Evolutionary conservation across 768 basidiomycete species (phyloP).

Genomic region (Pleurotus platypus): DNA sequence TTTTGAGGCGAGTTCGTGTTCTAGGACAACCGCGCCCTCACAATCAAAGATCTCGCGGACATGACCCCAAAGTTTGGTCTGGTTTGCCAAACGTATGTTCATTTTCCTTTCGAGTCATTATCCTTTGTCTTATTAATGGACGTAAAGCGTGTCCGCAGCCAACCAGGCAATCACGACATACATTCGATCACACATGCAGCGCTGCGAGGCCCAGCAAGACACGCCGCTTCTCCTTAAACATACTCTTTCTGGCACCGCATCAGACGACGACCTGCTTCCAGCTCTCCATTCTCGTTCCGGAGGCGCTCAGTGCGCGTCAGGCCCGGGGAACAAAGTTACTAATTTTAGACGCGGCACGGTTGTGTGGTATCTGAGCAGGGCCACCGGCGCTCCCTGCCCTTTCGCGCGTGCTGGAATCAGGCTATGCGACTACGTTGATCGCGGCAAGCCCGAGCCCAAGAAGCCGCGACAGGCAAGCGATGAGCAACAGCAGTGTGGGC

Average conservation of each 20-base stretch:
- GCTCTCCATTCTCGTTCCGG: slow-evolving; percentile 69
- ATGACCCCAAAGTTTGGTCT: slow-evolving; percentile 62
- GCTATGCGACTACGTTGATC: slow-evolving; percentile 62
- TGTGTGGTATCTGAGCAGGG: slow-evolving; percentile 78
- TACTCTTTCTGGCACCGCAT: slow-evolving; percentile 63
- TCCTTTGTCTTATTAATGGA: slow-evolving; percentile 14
- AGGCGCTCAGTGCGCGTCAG: slow-evolving; percentile 50
- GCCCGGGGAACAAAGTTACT: slow-evolving; percentile 46
- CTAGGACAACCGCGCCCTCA: slow-evolving; percentile 81
- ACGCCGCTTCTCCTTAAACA: slow-evolving; percentile 73
- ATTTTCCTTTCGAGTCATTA: slow-evolving; percentile 14
- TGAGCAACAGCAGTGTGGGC: slow-evolving; percentile 27
- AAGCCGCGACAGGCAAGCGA: slow-evolving; percentile 22
- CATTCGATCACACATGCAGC: slow-evolving; percentile 67
- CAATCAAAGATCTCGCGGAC: slow-evolving; percentile 81
- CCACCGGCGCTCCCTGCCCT: slow-evolving; percentile 72
- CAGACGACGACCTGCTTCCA: slow-evolving; percentile 72
- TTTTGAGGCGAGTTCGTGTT: slow-evolving; percentile 11
- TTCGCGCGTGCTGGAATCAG: slow-evolving; percentile 72
- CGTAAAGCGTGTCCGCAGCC: slow-evolving; percentile 65
- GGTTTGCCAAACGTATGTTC: slow-evolving; percentile 69
- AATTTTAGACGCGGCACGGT: slow-evolving; percentile 77
- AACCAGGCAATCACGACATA: slow-evolving; percentile 84
- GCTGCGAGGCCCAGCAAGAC: slow-evolving; percentile 69
- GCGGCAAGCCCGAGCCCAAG: slow-evolving; percentile 35